Percentiles rank a stretch among this genome's conserved stretches.
These are phyloP conservation scores for Pseudogymnoascus sp. DNA, from an alignment of 2,329 filamentous ascomycete genomes.

Conservation along the genomic window DNA sequence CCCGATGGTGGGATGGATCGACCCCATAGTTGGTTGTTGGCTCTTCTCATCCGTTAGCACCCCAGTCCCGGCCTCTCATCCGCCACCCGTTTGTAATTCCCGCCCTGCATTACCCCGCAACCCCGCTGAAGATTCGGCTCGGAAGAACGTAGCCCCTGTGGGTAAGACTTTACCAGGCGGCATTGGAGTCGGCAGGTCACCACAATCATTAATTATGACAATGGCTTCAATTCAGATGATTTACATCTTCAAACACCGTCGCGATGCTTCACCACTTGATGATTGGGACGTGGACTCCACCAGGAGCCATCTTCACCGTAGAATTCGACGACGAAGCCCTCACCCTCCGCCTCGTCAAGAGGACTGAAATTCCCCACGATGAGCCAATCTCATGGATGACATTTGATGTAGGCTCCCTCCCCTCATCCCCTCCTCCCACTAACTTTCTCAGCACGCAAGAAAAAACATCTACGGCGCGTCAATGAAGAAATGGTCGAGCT, in stretches of 20 bases:
- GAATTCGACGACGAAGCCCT: slow-evolving; percentile 77
- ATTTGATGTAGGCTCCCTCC: slow-evolving; percentile 43
- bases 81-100: not conserved
- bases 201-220: not conserved
- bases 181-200: not conserved
- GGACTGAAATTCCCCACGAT: slow-evolving; percentile 70
- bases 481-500: slow-evolving; percentile 91
- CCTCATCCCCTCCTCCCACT: too few relatives aligned
- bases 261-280: slow-evolving; percentile 83
- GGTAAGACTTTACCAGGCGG: not conserved
- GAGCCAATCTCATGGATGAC: slow-evolving; percentile 94
- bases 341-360: slow-evolving; percentile 66
- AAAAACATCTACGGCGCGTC: slow-evolving; percentile 83
- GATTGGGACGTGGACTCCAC: slow-evolving; percentile 86
- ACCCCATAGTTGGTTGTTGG: not conserved
- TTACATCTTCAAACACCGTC: not conserved
- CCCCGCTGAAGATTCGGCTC: not conserved
- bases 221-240: not conserved
- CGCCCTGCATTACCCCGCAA: not conserved
- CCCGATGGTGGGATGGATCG: not conserved
- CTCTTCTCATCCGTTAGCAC: not conserved
- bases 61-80: not conserved
- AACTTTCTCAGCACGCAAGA: slow-evolving; percentile 45
- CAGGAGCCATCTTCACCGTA: slow-evolving; percentile 83
- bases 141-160: not conserved